These are phyloP conservation scores for Coemansia furcata DNA, from an alignment of 192 early-diverging fungal genomes.

Conservation along the genomic window DNA sequence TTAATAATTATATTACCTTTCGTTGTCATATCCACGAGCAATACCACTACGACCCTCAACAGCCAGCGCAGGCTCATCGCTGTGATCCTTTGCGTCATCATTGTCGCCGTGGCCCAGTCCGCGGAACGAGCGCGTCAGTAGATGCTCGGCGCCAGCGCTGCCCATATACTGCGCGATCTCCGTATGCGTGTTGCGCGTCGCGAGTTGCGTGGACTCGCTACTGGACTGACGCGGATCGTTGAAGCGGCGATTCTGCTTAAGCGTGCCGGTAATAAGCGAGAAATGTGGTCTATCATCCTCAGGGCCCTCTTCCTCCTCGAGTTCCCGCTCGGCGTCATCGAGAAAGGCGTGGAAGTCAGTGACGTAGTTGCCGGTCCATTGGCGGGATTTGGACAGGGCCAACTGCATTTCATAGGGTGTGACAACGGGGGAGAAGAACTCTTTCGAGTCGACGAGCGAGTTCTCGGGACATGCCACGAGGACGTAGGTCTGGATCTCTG, in stretches of 20 bases:
- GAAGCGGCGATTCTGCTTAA: slow-evolving; percentile 60
- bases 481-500: slow-evolving; percentile 91
- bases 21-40: slow-evolving; percentile 70
- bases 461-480: slow-evolving; percentile 95
- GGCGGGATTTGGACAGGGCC: slow-evolving; percentile 57
- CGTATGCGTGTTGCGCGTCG: slow-evolving; percentile 56
- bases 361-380: slow-evolving; percentile 73
- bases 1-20: slow-evolving; percentile 32
- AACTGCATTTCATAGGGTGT: slow-evolving; percentile 91
- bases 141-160: slow-evolving; percentile 60
- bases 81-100: background rate
- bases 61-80: slow-evolving; percentile 25
- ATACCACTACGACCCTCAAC: slow-evolving; percentile 84
- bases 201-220: slow-evolving; percentile 32
- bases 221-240: slow-evolving; percentile 4
- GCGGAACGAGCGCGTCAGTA: slow-evolving; percentile 73
- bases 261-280: slow-evolving; percentile 83
- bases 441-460: slow-evolving; percentile 84
- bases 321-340: slow-evolving; percentile 33
- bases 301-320: slow-evolving; percentile 30
- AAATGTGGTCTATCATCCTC: slow-evolving; percentile 80
- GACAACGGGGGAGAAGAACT: slow-evolving; percentile 89
- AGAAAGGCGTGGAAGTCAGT: slow-evolving; percentile 66
- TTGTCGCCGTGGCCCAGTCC: slow-evolving; percentile 72
- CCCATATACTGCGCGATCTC: slow-evolving; percentile 46